Percentiles rank a stretch among this genome's conserved stretches.
These are phyloP conservation scores for Juncus inflexus DNA, from an alignment of 176 grass and related monocot genomes.

Conservation along the genomic window DNA sequence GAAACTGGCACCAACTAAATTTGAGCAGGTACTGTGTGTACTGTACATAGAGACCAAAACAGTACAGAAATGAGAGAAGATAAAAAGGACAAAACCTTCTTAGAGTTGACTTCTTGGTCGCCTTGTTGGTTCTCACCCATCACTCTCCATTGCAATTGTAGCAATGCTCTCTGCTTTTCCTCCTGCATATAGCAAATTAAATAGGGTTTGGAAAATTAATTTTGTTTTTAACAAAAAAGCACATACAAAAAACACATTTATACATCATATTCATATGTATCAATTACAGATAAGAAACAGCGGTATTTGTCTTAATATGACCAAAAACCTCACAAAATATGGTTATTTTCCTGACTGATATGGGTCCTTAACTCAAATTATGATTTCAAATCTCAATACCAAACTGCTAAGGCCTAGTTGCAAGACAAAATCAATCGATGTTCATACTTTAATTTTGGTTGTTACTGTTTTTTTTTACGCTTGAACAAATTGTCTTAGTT, in stretches of 20 bases:
- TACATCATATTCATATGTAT: not conserved
- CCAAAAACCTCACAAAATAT: no score
- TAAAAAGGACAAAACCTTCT: conserved; percentile 57
- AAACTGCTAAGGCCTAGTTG: no score
- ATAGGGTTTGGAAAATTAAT: conserved; percentile 22
- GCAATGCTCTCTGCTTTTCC: conserved; percentile 86
- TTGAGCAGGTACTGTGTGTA: no score
- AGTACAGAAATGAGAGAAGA: conserved; percentile 4
- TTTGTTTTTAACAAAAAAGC: conserved; percentile 9
- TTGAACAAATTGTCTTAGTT: no score
- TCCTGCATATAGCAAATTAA: conserved; percentile 53
- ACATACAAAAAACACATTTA: not conserved
- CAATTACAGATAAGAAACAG: not conserved
- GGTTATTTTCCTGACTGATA: no score
- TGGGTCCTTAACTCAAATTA: no score
- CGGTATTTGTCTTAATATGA: no score
- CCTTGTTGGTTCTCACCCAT: conserved; percentile 94
- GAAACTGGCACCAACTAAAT: no score
- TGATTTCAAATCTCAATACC: no score
- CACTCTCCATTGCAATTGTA: conserved; percentile 97
- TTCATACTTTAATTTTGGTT: no score
- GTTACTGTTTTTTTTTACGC: no score
- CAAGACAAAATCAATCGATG: no score
- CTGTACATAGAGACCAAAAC: conserved; percentile 16
- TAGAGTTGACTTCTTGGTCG: conserved; percentile 94